Conservation (phyloP, 2,329 filamentous ascomycete species). For the Epichloe brachyelytri region DNA sequence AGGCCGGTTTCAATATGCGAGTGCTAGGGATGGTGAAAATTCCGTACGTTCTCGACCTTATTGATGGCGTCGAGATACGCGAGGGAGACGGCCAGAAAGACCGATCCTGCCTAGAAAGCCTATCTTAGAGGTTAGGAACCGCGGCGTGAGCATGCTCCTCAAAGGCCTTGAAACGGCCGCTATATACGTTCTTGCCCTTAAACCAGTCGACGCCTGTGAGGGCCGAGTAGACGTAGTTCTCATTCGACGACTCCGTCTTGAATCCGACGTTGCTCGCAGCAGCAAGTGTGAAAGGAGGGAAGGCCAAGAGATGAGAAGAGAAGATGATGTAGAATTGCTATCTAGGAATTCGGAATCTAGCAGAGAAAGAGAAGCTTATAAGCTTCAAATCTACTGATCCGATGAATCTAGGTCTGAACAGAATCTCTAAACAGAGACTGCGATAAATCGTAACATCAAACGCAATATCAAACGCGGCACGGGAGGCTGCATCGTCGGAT, state of each 20-base stretch:
- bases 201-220: slow-evolving; percentile 6
- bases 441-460: too few relatives aligned
- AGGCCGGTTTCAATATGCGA: slow-evolving; percentile 4
- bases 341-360: too few relatives aligned
- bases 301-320: too few relatives aligned
- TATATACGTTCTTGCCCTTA: slow-evolving; percentile 4
- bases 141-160: neutral
- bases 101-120: slow-evolving; percentile 3
- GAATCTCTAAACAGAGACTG: too few relatives aligned
- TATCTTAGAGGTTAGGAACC: slow-evolving; percentile 4
- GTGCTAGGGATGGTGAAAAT: slow-evolving; percentile 1
- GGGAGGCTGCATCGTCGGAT: too few relatives aligned
- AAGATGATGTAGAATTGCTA: too few relatives aligned
- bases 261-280: neutral
- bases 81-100: slow-evolving; percentile 5
- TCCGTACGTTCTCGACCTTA: neutral
- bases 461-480: too few relatives aligned
- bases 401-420: too few relatives aligned
- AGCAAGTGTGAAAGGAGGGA: too few relatives aligned
- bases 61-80: slow-evolving; percentile 5
- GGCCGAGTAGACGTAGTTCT: slow-evolving; percentile 6
- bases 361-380: too few relatives aligned
- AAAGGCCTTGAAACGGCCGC: slow-evolving; percentile 1
- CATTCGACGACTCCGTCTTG: neutral
- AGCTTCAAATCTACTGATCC: too few relatives aligned